These are phyloP conservation scores for Lepraria neglecta DNA, from an alignment of 495 filamentous ascomycete species.

Conservation along the genomic window DNA sequence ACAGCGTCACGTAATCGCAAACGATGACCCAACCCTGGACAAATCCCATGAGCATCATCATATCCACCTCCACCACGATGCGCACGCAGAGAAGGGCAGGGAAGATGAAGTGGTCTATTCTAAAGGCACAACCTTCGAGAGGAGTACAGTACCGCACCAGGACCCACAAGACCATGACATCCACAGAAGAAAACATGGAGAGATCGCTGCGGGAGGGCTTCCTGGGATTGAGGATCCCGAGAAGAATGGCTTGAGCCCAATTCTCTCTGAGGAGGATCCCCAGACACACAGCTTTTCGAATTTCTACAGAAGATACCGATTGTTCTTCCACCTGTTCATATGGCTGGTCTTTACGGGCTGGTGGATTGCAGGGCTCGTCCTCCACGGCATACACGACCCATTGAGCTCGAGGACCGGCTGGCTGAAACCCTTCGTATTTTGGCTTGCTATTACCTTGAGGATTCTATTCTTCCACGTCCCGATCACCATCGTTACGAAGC, in stretches of 20 bases:
- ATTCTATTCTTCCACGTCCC: conserved; percentile 69
- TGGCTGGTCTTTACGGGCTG: conserved; percentile 62
- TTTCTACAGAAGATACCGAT: conserved; percentile 37
- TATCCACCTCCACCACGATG: conserved; percentile 46
- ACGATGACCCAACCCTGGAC: conserved; percentile 41
- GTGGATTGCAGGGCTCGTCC: conserved; percentile 79
- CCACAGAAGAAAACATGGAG: conserved; percentile 31
- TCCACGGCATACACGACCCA: conserved; percentile 58
- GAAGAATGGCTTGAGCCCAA: conserved; percentile 18
- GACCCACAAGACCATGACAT: conserved; percentile 37
- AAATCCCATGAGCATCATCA: conserved; percentile 45
- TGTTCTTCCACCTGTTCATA: conserved; percentile 44
- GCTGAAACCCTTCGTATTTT: conserved; percentile 80
- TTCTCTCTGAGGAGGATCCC: conserved; percentile 29
- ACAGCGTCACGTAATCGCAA: conserved; percentile 28
- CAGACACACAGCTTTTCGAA: conserved; percentile 29
- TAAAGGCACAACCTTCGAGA: conserved; percentile 39
- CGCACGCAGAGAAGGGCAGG: conserved; percentile 39
- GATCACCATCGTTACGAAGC: conserved; percentile 55
- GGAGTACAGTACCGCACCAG: conserved; percentile 40
- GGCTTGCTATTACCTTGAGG: conserved; percentile 65
- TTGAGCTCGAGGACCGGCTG: conserved; percentile 47
- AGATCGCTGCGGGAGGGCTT: conserved; percentile 23
- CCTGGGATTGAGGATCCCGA: conserved; percentile 26
- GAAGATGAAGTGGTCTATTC: conserved; percentile 46